A percentile compares a stretch with the other conserved stretches of the same genome.
Evolutionary conservation across 495 filamentous ascomycete species (phyloP).

Genomic region (Penicillium fimorum): DNA sequence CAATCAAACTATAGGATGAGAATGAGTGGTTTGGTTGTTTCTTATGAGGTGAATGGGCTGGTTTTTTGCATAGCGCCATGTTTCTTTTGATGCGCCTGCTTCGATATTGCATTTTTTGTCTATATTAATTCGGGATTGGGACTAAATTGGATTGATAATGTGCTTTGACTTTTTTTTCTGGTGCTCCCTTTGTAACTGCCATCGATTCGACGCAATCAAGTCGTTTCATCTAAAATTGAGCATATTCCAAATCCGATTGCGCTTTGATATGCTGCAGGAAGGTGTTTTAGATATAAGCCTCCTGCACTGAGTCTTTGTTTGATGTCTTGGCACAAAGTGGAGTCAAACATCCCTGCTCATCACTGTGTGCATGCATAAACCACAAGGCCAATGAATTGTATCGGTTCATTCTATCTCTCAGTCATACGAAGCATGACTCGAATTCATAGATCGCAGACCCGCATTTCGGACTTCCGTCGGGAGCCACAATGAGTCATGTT

Average conservation of each 20-base stretch:
- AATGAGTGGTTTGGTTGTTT: slow-evolving; percentile 3
- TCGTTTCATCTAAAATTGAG: not conserved
- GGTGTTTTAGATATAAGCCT: not conserved
- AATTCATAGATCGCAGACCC: slow-evolving; percentile 3
- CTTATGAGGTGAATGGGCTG: slow-evolving; percentile 10
- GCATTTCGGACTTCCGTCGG: not conserved
- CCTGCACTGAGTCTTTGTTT: not conserved
- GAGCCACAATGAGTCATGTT: slow-evolving; percentile 13
- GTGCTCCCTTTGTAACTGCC: not conserved
- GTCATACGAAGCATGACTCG: not conserved
- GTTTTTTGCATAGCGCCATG: slow-evolving; percentile 20
- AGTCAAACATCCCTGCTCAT: not conserved
- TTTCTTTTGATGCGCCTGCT: slow-evolving; percentile 7
- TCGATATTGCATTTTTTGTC: slow-evolving; percentile 11
- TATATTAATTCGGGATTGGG: slow-evolving; percentile 6
- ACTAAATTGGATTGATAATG: slow-evolving; percentile 13
- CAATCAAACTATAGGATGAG: not conserved
- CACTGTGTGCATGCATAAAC: not conserved
- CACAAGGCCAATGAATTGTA: not conserved
- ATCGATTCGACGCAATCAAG: not conserved
- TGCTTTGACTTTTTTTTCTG: not conserved
- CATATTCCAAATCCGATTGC: not conserved
- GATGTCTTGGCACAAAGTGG: not conserved
- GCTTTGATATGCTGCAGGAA: not conserved
- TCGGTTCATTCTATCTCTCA: not conserved